Evolutionary conservation across 2,329 filamentous ascomycete species (phyloP).

Genomic region (Ophiostoma australiae): DNA sequence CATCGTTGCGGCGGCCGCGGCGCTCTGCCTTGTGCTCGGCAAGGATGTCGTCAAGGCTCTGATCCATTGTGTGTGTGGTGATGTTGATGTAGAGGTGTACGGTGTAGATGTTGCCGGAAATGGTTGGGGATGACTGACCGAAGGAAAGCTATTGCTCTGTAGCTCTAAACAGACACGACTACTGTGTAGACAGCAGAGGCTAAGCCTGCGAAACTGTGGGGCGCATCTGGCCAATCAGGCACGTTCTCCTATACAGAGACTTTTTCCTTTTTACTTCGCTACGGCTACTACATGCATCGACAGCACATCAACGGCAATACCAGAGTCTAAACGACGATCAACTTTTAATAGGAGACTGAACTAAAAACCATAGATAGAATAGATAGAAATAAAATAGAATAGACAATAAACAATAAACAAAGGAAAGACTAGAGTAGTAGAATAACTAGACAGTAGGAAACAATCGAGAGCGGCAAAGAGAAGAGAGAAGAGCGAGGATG

Average conservation of each 20-base stretch:
- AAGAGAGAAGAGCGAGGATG: neutral
- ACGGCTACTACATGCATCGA: neutral
- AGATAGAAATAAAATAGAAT: neutral
- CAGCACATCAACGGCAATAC: too few relatives aligned
- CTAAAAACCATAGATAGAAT: neutral
- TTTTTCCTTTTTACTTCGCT: too few relatives aligned
- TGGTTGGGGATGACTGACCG: conserved; percentile 3
- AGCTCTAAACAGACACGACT: neutral
- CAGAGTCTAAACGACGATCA: neutral
- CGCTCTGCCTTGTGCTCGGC: conserved; percentile 38
- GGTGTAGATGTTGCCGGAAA: neutral
- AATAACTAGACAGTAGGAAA: neutral
- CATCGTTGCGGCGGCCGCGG: conserved; percentile 17
- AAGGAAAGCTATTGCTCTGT: neutral
- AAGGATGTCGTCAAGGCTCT: conserved; percentile 54
- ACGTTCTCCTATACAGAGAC: neutral
- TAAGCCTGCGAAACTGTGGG: neutral
- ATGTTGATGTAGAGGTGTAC: conserved; percentile 10
- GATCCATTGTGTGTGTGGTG: conserved; percentile 40
- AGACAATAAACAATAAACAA: neutral
- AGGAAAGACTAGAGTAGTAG: neutral
- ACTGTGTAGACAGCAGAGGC: neutral
- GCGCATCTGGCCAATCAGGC: neutral
- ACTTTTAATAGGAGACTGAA: neutral
- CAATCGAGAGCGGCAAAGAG: neutral